A percentile compares a stretch with the other conserved stretches of the same genome.
Conservation (phyloP, 805 yeast species). For the Wickerhamiella parazyma region DNA sequence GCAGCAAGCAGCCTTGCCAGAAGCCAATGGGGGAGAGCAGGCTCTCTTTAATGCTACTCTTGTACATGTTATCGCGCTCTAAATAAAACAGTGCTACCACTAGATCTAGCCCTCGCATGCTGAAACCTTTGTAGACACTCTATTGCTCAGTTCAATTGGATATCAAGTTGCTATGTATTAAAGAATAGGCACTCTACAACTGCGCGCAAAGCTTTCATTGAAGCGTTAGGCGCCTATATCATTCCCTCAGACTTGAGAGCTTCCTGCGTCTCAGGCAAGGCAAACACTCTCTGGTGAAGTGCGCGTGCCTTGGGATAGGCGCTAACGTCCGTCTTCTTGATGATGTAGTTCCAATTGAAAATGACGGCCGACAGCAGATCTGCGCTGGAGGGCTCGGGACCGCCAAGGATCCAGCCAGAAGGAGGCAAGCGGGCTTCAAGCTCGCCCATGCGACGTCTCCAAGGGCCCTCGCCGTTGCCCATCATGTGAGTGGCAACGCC, state of each 20-base stretch:
- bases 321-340: neutral
- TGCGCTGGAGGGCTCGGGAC: slow-evolving; percentile 9
- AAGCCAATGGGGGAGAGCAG: too few species aligned
- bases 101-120: too few species aligned
- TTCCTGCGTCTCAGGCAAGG: slow-evolving; percentile 4
- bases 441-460: slow-evolving; percentile 5
- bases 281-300: slow-evolving; percentile 8
- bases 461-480: neutral
- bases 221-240: too few species aligned
- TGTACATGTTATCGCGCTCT: too few species aligned
- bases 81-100: too few species aligned
- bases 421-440: slow-evolving; percentile 6
- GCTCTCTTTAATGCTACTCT: too few species aligned
- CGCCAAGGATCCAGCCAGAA: slow-evolving; percentile 8
- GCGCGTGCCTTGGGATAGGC: slow-evolving; percentile 4
- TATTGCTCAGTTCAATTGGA: too few species aligned
- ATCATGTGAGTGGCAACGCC: slow-evolving; percentile 1
- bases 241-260: slow-evolving; percentile 8
- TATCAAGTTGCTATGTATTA: too few species aligned
- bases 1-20: too few species aligned
- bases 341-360: slow-evolving; percentile 10
- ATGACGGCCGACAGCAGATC: slow-evolving; percentile 11
- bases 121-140: too few species aligned
- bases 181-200: too few species aligned
- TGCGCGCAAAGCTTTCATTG: too few species aligned